Evolutionary conservation across 371 early-diverging fungal genomes (phyloP), one percentile per base, ranked within the genome.

Genomic region (Mucor piriformis): DNA sequence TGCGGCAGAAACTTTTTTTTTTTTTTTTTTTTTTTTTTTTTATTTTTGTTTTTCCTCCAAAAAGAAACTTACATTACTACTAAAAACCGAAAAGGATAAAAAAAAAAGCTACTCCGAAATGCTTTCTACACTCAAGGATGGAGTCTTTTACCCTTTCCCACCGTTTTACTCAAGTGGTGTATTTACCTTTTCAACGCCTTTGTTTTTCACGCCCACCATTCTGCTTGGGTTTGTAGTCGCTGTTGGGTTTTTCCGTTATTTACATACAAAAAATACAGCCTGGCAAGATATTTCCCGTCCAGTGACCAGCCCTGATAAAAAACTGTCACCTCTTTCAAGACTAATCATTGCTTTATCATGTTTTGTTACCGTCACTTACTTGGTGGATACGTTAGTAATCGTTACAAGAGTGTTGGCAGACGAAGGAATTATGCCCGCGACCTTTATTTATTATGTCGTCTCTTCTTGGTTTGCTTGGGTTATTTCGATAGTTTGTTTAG

Each of bases 391-490:
- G 8, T 43, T 48, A 4, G 69, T 74, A 1, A 50, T 79, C 18
- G 64, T 69, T 1, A 18, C 64, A 24, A 70, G 73, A 46, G 74
- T 72, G 2, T 44, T 79, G 42, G 12, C 71, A 8, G 63, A 67
- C 15, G 50, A 54, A 7, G 50, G 59, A 27, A 61, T 63, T 62
- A 63, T 70, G 15, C 66, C 77, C 0, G 48, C 63, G 2, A 58
- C 71, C 6, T 61, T 76, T 13, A 57, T 69, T 3, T 81, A 76
- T 38, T 81, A 75, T 37, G 64, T 67, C 51, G 67, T 49, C 13
- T 24, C 65, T 0, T 76, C 76, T 16, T 75, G 69, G 61, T 37
- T 73, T 3, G 69, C 77, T 7, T 81, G 81, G 81, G 54, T 54
- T 11, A 18, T 76, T 21, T 54, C 50, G n/a, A 56, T 76, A 15